Evolutionary conservation across 495 filamentous ascomycete species (phyloP), one percentile per base, ranked within the genome.

Genomic region (Penicillium egyptiacum): DNA sequence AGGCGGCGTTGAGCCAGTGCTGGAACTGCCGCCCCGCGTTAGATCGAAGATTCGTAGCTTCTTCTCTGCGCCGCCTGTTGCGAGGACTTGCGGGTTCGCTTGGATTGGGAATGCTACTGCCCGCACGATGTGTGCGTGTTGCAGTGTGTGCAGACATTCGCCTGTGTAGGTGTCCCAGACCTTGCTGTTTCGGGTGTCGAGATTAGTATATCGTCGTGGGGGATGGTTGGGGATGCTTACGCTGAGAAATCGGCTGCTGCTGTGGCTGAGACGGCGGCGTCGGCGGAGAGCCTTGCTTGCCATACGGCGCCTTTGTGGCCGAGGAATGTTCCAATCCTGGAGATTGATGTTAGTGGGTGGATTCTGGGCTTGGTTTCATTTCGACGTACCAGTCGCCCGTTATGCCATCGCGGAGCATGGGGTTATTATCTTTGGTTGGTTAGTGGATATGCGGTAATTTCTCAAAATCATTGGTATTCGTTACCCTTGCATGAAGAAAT

Each of bases 401-500:
- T 52, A 96, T 83, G 51, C 94, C 94, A 79, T 98, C 90, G 53
- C 94, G 88, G 63, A 98, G 89, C 93, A 98, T 98, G 33, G 94
- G 94, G 70, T 97, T 97, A 64, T 91, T 91, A 74, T 98, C 94
- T 92, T 66, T 10, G 1, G 23, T 39, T 19, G 25, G 17, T 63
- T 33, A 58, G 47, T 40, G 48, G 47, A n/a, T 30, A 17, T 43
- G 6, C 3, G 4, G 20, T 28, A 19, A 12, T 1, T 54, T 46
- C 30, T 7, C 3, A n/a, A 9, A 30, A 3, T 17, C 20, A 4
- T 20, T 42, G 5, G 14, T 17, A 4, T 39, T 12, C 28, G 68
- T 55, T 73, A 95, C 92, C 91, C 83, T 98, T 98, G 82, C 95
- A 98, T 53, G 93, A 91, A n/a, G 93, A 96, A 52, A 98, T 92